Evolutionary conservation across 2,329 filamentous ascomycete species (phyloP).

Genomic region (Aplosporella prunicola): DNA sequence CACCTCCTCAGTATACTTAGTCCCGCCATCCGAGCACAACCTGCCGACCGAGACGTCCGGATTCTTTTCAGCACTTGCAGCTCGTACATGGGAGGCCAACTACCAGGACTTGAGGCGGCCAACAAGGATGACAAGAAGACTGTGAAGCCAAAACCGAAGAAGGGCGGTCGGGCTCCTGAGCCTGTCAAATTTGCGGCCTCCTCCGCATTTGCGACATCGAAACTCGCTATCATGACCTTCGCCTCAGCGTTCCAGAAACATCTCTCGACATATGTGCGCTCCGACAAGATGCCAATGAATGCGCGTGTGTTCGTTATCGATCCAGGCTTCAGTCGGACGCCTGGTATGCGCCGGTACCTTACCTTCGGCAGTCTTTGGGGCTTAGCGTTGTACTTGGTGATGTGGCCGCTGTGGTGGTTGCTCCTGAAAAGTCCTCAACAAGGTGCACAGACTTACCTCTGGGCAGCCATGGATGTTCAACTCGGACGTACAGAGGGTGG

Average conservation of each 20-base stretch:
- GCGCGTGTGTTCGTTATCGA: constrained; percentile 79
- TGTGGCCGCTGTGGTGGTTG: constrained; percentile 78
- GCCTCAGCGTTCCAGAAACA: constrained; percentile 89
- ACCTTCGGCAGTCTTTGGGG: constrained; percentile 77
- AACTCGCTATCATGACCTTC: constrained; percentile 78
- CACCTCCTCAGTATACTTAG: constrained; percentile 86
- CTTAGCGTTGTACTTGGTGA: constrained; percentile 62
- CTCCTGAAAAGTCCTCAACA: constrained; percentile 74
- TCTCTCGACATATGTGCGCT: constrained; percentile 70
- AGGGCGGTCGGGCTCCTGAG: constrained; percentile 8
- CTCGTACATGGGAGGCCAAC: constrained; percentile 70
- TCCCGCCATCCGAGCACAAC: constrained; percentile 82
- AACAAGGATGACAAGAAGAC: constrained; percentile 46
- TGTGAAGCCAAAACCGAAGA: constrained; percentile 12
- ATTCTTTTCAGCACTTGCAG: constrained; percentile 81
- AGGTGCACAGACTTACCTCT: constrained; percentile 79
- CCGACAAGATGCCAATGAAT: constrained; percentile 74
- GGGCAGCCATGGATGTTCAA: constrained; percentile 71
- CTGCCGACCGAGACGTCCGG: constrained; percentile 85
- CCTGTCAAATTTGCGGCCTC: constrained; percentile 33
- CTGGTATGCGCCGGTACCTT: constrained; percentile 79
- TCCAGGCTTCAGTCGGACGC: constrained; percentile 74
- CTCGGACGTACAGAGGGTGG: constrained; percentile 58
- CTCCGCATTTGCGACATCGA: constrained; percentile 40
- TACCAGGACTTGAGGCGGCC: constrained; percentile 44